Evolutionary conservation across 2,329 filamentous ascomycete species (phyloP).

Genomic region (Calonectria pseudoreteaudii): DNA sequence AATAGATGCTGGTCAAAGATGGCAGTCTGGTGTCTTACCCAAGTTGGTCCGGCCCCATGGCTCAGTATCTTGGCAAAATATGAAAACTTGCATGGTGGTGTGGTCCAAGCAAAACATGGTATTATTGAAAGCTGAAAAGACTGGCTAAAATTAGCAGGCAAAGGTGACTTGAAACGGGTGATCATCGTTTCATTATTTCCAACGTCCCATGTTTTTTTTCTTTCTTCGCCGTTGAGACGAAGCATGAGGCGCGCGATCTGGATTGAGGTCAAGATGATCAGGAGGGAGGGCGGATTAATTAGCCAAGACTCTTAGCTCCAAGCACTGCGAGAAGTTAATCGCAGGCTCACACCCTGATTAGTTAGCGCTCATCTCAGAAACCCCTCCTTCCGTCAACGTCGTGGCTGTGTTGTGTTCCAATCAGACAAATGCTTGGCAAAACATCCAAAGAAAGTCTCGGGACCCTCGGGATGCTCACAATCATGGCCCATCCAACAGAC

Average conservation of each 20-base stretch:
- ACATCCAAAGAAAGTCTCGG: background rate
- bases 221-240: background rate
- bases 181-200: background rate
- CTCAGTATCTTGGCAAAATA: background rate
- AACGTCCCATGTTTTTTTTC: background rate
- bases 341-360: background rate
- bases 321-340: background rate
- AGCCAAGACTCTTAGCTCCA: background rate
- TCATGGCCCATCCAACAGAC: background rate
- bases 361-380: background rate
- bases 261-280: background rate
- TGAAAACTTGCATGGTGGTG: background rate
- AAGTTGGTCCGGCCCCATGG: background rate
- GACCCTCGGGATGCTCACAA: background rate
- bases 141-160: background rate
- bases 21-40: background rate
- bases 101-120: background rate
- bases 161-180: background rate
- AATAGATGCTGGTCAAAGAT: background rate
- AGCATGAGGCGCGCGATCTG: background rate
- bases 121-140: background rate
- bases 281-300: background rate
- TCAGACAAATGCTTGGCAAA: background rate
- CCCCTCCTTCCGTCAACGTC: background rate
- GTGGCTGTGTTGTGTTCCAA: background rate